Evolutionary conservation across 169 alveolate genomes (phyloP).

Genomic region (Eimeria sp.): DNA sequence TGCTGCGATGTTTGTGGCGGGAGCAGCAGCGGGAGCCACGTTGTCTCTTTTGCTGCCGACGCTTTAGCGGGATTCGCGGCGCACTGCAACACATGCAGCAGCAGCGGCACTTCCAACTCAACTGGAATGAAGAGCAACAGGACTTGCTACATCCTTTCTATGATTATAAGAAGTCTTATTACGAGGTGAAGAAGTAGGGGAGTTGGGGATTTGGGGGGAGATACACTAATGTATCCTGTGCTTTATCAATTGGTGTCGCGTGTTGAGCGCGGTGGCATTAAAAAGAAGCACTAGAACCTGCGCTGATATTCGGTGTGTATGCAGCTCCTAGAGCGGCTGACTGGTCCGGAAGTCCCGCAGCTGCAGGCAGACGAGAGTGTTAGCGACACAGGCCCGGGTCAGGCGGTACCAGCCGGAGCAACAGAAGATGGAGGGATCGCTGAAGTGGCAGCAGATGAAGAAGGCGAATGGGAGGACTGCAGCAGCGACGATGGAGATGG

Average conservation of each 20-base stretch:
- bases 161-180: constrained; percentile 47
- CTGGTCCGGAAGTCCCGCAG: background rate
- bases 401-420: background rate
- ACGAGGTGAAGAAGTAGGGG: background rate
- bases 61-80: constrained; percentile 39
- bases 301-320: background rate
- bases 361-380: background rate
- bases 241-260: background rate
- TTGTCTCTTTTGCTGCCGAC: constrained; percentile 52
- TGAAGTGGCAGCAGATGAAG: constrained; percentile 1
- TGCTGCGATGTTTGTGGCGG: constrained; percentile 57
- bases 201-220: background rate
- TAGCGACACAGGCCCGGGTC: background rate
- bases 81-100: constrained; percentile 76
- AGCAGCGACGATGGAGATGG: constrained; percentile 56
- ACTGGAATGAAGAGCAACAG: constrained; percentile 65
- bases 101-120: constrained; percentile 75
- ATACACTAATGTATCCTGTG: background rate
- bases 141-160: constrained; percentile 27
- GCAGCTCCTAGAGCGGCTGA: constrained; percentile 46
- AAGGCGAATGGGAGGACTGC: constrained; percentile 66
- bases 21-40: constrained; percentile 77
- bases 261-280: background rate
- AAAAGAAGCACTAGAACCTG: background rate
- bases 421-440: background rate